Evolutionary conservation across 169 alveolate species (phyloP).

Genomic region (Eimeria brunetti): DNA sequence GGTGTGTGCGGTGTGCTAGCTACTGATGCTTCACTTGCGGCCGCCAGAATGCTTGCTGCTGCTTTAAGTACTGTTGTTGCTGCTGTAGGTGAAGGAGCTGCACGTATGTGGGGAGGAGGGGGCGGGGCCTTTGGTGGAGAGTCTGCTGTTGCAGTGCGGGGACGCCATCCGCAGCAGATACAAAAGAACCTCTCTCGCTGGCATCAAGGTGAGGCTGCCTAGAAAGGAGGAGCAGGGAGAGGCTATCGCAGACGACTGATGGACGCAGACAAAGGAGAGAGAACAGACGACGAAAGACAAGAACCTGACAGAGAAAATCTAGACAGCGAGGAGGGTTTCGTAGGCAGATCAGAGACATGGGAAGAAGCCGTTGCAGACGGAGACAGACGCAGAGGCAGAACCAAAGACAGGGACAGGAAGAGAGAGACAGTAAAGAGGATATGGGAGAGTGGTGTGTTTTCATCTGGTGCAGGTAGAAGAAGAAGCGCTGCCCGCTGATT

Average conservation of each 20-base stretch:
- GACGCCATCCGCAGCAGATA: background rate
- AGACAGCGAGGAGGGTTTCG: background rate
- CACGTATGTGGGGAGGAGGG: constrained; percentile 77
- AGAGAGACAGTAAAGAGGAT: background rate
- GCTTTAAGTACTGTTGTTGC: background rate
- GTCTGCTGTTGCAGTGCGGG: constrained; percentile 47
- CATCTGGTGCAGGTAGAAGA: constrained; percentile 53
- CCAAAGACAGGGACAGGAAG: background rate
- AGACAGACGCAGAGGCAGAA: background rate
- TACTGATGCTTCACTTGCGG: background rate
- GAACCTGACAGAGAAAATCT: background rate
- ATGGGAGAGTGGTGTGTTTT: background rate
- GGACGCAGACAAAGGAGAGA: background rate
- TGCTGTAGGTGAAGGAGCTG: constrained; percentile 61
- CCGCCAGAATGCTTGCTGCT: background rate
- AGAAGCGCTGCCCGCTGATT: constrained; percentile 80
- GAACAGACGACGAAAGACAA: background rate
- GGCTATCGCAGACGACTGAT: background rate
- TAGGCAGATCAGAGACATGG: background rate
- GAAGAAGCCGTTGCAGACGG: background rate
- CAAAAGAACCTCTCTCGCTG: constrained; percentile 35
- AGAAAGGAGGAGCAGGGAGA: background rate
- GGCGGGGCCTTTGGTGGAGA: constrained; percentile 67
- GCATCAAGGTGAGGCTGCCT: constrained; percentile 16
- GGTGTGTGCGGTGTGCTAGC: background rate